Conservation (phyloP, 2,329 filamentous ascomycete species). For the Drechslerella coelobrocha region DNA sequence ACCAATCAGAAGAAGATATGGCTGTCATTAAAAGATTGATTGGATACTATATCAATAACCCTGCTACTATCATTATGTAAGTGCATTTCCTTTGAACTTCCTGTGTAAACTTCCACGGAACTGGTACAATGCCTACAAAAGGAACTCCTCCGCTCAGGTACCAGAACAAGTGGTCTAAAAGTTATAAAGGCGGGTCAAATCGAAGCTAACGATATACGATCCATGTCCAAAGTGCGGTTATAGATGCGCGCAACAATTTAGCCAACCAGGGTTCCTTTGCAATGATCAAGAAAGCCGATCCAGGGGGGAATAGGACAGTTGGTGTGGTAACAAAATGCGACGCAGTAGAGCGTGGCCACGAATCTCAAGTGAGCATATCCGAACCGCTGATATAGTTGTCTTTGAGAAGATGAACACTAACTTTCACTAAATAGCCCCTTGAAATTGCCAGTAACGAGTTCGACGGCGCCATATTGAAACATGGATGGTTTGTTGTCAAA, state of each 20-base stretch:
- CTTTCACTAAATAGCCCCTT: constrained; percentile 4
- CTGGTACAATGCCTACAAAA: neutral
- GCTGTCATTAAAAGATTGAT: constrained; percentile 51
- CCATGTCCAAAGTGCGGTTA: constrained; percentile 12
- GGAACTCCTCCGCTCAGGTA: constrained; percentile 4
- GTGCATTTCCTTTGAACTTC: constrained; percentile 9
- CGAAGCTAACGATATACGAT: neutral
- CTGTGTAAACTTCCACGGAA: neutral
- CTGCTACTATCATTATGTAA: constrained; percentile 53
- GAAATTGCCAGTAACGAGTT: constrained; percentile 7
- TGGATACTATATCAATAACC: constrained; percentile 49
- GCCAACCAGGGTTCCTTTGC: constrained; percentile 53
- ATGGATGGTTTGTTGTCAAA: constrained; percentile 54
- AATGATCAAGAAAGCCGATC: constrained; percentile 49
- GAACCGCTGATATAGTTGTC: neutral
- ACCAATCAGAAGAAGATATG: constrained; percentile 51
- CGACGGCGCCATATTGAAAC: constrained; percentile 29
- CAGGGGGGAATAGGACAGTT: constrained; percentile 51
- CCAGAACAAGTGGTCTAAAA: neutral
- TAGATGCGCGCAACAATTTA: constrained; percentile 37
- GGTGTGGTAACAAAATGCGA: constrained; percentile 55
- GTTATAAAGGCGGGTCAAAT: neutral
- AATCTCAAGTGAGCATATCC: constrained; percentile 20
- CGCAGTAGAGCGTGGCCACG: constrained; percentile 49
- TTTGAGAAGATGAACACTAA: neutral